A percentile compares a stretch with the other conserved stretches of the same genome.
Evolutionary conservation across 2,329 filamentous ascomycete species (phyloP).

Genomic region (Talaromyces rugulosus): DNA sequence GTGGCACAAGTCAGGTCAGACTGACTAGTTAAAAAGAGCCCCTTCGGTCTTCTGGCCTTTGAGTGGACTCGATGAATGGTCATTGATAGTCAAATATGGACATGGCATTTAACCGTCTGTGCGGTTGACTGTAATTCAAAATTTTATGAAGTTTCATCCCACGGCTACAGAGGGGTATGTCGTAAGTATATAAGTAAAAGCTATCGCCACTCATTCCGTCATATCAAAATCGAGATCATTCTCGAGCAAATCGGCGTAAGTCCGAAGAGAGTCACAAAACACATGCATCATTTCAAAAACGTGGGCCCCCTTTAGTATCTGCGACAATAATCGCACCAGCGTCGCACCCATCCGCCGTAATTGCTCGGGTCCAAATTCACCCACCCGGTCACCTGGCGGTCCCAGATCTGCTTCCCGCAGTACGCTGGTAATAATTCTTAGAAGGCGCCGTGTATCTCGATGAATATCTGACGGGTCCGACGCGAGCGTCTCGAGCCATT

Average conservation of each 20-base stretch:
- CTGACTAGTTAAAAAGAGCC: too few relatives aligned
- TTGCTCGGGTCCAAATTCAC: slow-evolving; percentile 6
- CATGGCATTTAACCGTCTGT: too few relatives aligned
- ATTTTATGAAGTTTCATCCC: slow-evolving; percentile 2
- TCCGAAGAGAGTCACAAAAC: slow-evolving; percentile 10
- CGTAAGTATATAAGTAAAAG: slow-evolving; percentile 1
- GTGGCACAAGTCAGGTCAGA: too few relatives aligned
- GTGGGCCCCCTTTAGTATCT: slow-evolving; percentile 5
- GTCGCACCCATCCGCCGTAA: slow-evolving; percentile 11
- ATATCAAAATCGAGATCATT: slow-evolving; percentile 9
- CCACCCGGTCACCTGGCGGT: neutral
- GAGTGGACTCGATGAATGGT: too few relatives aligned
- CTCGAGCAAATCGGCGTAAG: slow-evolving; percentile 9
- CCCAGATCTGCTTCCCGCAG: slow-evolving; percentile 9
- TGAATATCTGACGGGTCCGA: slow-evolving; percentile 2
- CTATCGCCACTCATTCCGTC: slow-evolving; percentile 1
- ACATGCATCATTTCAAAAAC: slow-evolving; percentile 11
- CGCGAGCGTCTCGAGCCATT: slow-evolving; percentile 33
- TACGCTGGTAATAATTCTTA: slow-evolving; percentile 9
- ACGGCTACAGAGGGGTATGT: neutral
- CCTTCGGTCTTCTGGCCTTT: too few relatives aligned
- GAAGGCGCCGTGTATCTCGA: slow-evolving; percentile 4
- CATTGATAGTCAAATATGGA: too few relatives aligned
- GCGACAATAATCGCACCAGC: slow-evolving; percentile 10
- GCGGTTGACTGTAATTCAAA: neutral